Base-by-base conservation (phyloP, 108 stramenopile genomes). In the Epithemia pelagica region DNA sequence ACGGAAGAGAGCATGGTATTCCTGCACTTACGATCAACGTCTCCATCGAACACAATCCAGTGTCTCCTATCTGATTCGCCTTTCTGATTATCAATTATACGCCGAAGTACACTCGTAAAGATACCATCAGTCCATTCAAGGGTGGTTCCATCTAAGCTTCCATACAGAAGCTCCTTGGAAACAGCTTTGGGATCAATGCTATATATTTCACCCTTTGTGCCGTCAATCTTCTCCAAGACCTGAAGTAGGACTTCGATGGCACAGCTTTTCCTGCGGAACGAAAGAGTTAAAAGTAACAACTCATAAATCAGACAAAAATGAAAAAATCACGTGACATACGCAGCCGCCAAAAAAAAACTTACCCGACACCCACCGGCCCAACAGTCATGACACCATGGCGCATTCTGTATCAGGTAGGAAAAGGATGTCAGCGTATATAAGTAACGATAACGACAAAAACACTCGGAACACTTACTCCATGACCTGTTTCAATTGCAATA, bases 71-170 rank as follows among this genome's bases (percentile, higher is more conserved):
- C 90, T 28, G 86, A 82, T 76, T 94, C 95, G 51, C 97, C 97
- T n/a, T 92, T 84, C 67, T 95, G 93, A 69, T 98, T 97, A 2
- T 88, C 92, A 28, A 95, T 69, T 60, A 96, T 93, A 24, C 71
- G 75, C 32, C 95, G 72, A 2, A 96, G 72, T 18, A 91, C 46
- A 55, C 82, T 80, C 15, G 99, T 98, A 71, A 98, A 96, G 51
- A 99, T 83, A 59, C 99, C 99, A 71, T 99, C 98, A n/a, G 95
- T 98, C 99, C 99, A 99, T 69, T 99, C 99, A 46, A 98, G 79
- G 0, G 99, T 99, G 32, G 95, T 97, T 8, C 96, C 92, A 71
- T 99, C 99, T 28, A 99, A 78, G 20, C 68, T 65, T 59, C 99
- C 99, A 78, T 92, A 98, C 21, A 99, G 74, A 10, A 77, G 74